Conservation (phyloP, 148 eudicot species). For the Cornus controversa region DNA sequence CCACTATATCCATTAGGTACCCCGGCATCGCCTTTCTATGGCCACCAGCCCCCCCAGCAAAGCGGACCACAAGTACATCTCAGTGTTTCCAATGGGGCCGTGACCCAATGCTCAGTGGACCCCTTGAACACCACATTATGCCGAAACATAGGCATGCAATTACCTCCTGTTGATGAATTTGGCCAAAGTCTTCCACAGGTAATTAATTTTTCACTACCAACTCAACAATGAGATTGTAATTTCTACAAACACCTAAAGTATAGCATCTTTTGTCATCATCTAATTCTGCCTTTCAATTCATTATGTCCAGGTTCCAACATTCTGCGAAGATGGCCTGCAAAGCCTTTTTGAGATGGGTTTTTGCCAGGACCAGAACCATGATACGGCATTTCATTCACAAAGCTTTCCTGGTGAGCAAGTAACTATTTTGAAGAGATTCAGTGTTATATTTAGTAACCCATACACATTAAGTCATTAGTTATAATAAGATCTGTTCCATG, state of each 20-base stretch:
- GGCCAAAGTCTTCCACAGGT: slow-evolving; percentile 51
- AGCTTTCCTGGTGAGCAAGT: slow-evolving; percentile 35
- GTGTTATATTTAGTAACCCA: no score
- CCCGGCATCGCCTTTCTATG: slow-evolving; percentile 38
- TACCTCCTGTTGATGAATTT: slow-evolving; percentile 43
- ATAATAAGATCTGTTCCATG: neutral
- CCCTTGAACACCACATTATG: slow-evolving; percentile 33
- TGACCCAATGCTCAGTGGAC: slow-evolving; percentile 30
- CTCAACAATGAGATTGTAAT: neutral
- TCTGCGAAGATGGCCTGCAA: slow-evolving; percentile 63
- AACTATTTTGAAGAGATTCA: neutral
- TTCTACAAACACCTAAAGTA: neutral
- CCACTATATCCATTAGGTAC: slow-evolving; percentile 51
- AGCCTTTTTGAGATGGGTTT: slow-evolving; percentile 64
- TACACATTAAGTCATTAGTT: neutral
- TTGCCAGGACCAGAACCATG: slow-evolving; percentile 30
- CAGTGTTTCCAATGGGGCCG: slow-evolving; percentile 1
- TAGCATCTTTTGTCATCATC: neutral
- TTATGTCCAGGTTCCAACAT: slow-evolving; percentile 39
- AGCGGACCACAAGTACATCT: slow-evolving; percentile 24
- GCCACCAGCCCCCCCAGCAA: slow-evolving; percentile 30
- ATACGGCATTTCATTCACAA: slow-evolving; percentile 27
- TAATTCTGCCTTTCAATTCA: neutral
- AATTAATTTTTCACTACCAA: slow-evolving; percentile 8
- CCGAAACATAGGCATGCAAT: slow-evolving; percentile 37